Base-by-base conservation (phyloP, 495 filamentous ascomycete genomes). In the Tuber umbilicatum region DNA sequence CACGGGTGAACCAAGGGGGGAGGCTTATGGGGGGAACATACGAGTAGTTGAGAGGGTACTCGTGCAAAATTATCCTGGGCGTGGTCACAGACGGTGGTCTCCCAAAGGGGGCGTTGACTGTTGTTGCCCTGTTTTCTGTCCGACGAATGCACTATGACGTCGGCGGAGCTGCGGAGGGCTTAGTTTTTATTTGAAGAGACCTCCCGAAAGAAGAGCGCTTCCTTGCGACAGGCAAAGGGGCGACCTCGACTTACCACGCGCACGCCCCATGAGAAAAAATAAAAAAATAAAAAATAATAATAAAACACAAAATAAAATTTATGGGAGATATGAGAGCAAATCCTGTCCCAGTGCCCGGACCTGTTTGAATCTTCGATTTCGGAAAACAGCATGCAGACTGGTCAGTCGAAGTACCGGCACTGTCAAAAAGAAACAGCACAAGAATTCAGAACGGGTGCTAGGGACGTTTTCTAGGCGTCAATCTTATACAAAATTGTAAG, bases 111-210 rank as follows among this genome's bases (percentile, higher is more conserved):
- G 72, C 77, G 76, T 78, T 79, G 77, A 74, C 75, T 73, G 77
- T 74, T 76, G 78, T 76, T 80, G 78, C 78, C 78, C 78, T 80
- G 78, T 80, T 80, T 80, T 80, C 45, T 80, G 78, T 76, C 78
- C 74, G 78, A 72, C 72, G 72, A 78, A 80, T 80, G 78, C 78
- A 80, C 78, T 80, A 80, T 80, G 78, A 80, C 78, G 78, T 80
- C 72, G 72, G 77, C 72, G 77, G 77, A 78, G 72, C 77, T 79
- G 76, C 68, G 76, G 69, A 79, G 77, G 76, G 72, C 77, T 79
- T 79, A 78, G 77, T 69, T 79, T 72, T 79, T 78, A 79, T 78
- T 78, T 75, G 75, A 74, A 78, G 77, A 78, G 77, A 78, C 77
- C 77, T 79, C 77, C 77, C 77, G 76, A 79, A 78, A 78, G 77